Base-by-base conservation (phyloP, 1,139 yeast species). In the Taiozyma sp. region DNA sequence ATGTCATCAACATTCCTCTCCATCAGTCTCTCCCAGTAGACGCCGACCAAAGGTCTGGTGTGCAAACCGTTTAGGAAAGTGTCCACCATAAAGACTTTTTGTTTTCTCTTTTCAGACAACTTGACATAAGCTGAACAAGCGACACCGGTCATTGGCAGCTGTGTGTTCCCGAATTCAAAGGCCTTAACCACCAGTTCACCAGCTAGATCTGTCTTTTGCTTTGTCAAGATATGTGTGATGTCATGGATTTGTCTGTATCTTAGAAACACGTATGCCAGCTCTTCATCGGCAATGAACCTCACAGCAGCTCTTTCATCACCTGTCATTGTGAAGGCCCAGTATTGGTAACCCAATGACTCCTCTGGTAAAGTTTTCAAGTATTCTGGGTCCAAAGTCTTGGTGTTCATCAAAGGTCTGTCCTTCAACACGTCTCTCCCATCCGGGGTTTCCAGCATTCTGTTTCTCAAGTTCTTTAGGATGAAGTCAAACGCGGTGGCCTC, bases 201-300 rank as follows among this genome's bases (percentile, higher is more conserved):
- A 63, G 93, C 99, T 59, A 95, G 81, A 42, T 88, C 85, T 43
- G 91, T 88, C 0, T 98, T 98, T 48, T 89, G 75, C 9, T 96
- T 95, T 0, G 96, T 86, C 41, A 93, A 76, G 2, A 98, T 89
- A 66, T 93, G 99, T 64, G 90, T 93, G 62, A 93, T 93, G 66
- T 93, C 99, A 62, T 93, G 99, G 64, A 97, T 91, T 65, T 93
- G 98, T 48, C 99, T 79, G 67, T 93, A 93, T 57, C 99, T 72
- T 66, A 90, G 95, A 74, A 83, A 89, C 19, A 93, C 86, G 63
- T 86, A 93, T 1, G 97, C 97, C 61, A 90, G 79, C 62, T 89
- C 96, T 43, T 88, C 95, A 64, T 93, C 90, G 57, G 88, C 95
- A 42, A 93, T 88, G 66, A 80, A 93, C 53, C 81, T 79, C 6